Base-by-base conservation (phyloP, 2,329 filamentous ascomycete species). In the Cladosporium oxysporum region DNA sequence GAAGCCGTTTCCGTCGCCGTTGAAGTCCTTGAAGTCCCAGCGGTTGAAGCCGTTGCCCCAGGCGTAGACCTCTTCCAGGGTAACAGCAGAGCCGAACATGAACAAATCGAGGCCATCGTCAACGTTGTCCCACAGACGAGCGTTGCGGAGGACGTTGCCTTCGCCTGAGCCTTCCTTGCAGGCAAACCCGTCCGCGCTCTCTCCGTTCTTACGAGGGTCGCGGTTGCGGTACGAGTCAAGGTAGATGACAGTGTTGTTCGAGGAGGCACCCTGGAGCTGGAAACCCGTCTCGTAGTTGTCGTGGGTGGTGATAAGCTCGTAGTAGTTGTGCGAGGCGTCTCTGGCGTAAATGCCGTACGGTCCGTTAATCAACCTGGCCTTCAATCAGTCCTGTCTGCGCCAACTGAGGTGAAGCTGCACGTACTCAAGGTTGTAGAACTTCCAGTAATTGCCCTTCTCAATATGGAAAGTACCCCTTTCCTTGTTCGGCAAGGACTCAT, bases 121-220 rank as follows among this genome's bases (percentile, higher is more conserved):
- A 7, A 83, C 82, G 35, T 84, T 84, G 62, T 84, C 78, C 81
- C 81, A 84, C 0, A 84, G 75, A 21, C 82, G 78, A 0, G 81
- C 79, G 6, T 80, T 80, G 31, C 78, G 77, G 7, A 84, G 69
- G 1, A 80, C 68, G 60, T 84, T 84, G 10, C 82, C 82, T 23
- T 77, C 76, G 3, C 82, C 82, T 1, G 72, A 75, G 7, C 83
- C 82, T 53, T 80, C 78, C 70, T 84, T 84, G 71, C 78, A 80
- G 1, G 78, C 82, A 53, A 84, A 81, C 0, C 82, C 82, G 62
- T 84, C 82, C 11, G 83, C 82, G 47, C 79, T 82, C 71, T 84
- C 82, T 16, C 82, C 82, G 53, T 84, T 84, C 75, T 84, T 84
- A 59, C 82, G 78, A 5, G 82, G 82, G 35, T 71, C 60, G 49